These are phyloP conservation scores for Cutaneotrichosporon mucoides DNA, from an alignment of 1,284 basidiomycete genomes.

Conservation along the genomic window DNA sequence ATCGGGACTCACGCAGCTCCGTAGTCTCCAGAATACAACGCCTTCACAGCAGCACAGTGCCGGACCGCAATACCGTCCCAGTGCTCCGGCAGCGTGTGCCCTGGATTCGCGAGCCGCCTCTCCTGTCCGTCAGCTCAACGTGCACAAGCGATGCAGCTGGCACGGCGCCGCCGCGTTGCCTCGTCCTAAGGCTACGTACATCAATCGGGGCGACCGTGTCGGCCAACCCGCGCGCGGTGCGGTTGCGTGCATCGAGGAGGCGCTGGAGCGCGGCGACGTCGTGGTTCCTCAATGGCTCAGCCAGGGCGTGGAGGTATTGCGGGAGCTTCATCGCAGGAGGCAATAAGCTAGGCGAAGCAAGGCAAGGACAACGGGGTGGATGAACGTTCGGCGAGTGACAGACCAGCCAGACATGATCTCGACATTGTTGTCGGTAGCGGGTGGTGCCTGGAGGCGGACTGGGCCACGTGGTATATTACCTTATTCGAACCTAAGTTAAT, in stretches of 20 bases:
- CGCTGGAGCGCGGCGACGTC: conserved; percentile 29
- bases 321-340: conserved; percentile 36
- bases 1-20: conserved; percentile 21
- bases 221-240: conserved; percentile 35
- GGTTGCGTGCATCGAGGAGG: conserved; percentile 33
- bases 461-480: no score
- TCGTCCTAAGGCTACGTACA: conserved; percentile 20
- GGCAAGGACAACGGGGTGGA: no score
- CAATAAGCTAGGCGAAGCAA: background rate
- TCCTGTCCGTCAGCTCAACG: conserved; percentile 22
- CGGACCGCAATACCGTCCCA: conserved; percentile 44
- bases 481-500: background rate
- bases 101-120: conserved; percentile 31
- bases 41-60: conserved; percentile 42
- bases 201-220: conserved; percentile 40
- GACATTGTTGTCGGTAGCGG: no score
- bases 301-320: conserved; percentile 39
- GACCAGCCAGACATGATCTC: no score
- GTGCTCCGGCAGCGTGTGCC: conserved; percentile 35
- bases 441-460: no score
- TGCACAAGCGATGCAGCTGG: background rate
- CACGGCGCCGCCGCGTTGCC: background rate
- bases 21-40: conserved; percentile 33
- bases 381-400: no score
- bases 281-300: conserved; percentile 32